Base-by-base conservation (phyloP, 2,329 filamentous ascomycete species). In the Fusarium palustre region DNA sequence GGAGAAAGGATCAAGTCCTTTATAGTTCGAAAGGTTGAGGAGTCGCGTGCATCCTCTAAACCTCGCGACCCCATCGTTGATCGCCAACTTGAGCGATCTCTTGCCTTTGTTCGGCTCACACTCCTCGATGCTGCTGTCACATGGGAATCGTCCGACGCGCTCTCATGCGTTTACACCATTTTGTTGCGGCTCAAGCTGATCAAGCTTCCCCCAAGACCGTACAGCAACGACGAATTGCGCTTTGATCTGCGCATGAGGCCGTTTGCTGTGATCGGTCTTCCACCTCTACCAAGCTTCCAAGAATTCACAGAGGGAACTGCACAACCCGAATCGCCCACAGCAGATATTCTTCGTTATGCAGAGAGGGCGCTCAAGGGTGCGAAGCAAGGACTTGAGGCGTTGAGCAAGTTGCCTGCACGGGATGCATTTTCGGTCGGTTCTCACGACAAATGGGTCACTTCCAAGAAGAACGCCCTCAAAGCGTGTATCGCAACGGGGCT, bases 241-340 rank as follows among this genome's bases (percentile, higher is more conserved):
- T 94, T 96, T 77, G 91, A 96, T 70, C 81, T 97, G 12, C 91
- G 94, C 61, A 96, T 97, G 92, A 92, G 91, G 74, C 92, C 93
- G 0, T 97, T 97, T 74, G 83, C 90, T 1, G 77, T 82, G 10
- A 86, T 97, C 58, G 85, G 87, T 12, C 83, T 92, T 3, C 92
- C 93, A 0, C 86, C 88, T 62, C 83, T 92, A 15, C 89, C 92
- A 1, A 81, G 86, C 0, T 91, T 87, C 66, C 86, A 88, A 9
- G 86, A 89, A 16, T 93, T 92, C 65, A 71, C 77, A 11, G 69
- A 72, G 7, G 81, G 82, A n/a, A 79, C 80, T 8, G 70, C 68
- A 22, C 83, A 85, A 71, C 73, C 79, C 0, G 80, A 81, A 18
- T 76, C 76, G 8, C 69, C 80, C 5, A 79, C 81, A 3, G 48